Conservation (phyloP, 805 yeast genomes). For the Saccharomycopsis sp. region DNA sequence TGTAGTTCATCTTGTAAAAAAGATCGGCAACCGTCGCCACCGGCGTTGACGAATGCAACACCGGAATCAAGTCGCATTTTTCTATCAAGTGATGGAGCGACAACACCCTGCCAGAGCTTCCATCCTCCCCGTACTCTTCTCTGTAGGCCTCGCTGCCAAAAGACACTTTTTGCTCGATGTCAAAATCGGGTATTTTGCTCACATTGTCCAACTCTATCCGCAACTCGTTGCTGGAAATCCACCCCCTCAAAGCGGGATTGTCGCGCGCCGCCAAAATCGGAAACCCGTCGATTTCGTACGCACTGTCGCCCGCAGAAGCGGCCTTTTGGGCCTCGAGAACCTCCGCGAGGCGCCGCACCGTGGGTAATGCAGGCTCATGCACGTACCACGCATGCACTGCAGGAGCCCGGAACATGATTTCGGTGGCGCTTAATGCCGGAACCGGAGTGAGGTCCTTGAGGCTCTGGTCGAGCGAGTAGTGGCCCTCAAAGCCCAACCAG, state of each 20-base stretch:
- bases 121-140: background rate
- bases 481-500: slow-evolving; percentile 38
- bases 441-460: slow-evolving; percentile 37
- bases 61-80: slow-evolving; percentile 10
- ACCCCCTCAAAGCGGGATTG: slow-evolving; percentile 36
- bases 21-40: slow-evolving; percentile 26
- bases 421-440: slow-evolving; percentile 32
- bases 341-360: background rate
- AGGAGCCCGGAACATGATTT: slow-evolving; percentile 31
- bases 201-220: slow-evolving; percentile 25
- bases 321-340: background rate
- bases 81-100: slow-evolving; percentile 16
- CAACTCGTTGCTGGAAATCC: slow-evolving; percentile 35
- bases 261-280: slow-evolving; percentile 37
- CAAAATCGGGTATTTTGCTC: slow-evolving; percentile 5
- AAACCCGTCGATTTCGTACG: slow-evolving; percentile 22
- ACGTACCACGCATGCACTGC: slow-evolving; percentile 29
- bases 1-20: slow-evolving; percentile 27
- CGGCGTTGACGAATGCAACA: slow-evolving; percentile 17
- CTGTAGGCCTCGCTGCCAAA: slow-evolving; percentile 7
- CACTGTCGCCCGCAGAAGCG: background rate
- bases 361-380: slow-evolving; percentile 25
- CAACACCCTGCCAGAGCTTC: background rate
- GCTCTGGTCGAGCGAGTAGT: slow-evolving; percentile 12
- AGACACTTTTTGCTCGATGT: slow-evolving; percentile 6